Percentiles rank a stretch among this genome's conserved stretches.
These are phyloP conservation scores for Aspergillus hortae DNA, from an alignment of 2,329 filamentous ascomycete genomes.

Conservation along the genomic window DNA sequence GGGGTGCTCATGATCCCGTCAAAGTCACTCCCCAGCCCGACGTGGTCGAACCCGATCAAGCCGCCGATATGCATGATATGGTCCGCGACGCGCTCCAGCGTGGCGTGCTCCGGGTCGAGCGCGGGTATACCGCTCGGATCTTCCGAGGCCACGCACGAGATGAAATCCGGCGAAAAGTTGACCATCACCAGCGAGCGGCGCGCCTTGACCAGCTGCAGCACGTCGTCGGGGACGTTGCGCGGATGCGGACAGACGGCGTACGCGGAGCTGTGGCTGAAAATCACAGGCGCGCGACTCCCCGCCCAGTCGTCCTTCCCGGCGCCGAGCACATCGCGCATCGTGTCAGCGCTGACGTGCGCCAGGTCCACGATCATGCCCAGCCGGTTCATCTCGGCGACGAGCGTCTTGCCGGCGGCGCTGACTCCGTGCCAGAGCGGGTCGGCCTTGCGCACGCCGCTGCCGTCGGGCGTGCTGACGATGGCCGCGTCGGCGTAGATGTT, in stretches of 20 bases:
- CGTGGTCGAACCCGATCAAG: conserved; percentile 79
- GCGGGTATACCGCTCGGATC: conserved; percentile 64
- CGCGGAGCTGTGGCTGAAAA: conserved; percentile 85
- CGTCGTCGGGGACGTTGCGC: conserved; percentile 82
- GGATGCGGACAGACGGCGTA: conserved; percentile 80
- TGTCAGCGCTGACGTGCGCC: conserved; percentile 72
- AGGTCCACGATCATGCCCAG: conserved; percentile 93
- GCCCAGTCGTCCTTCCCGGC: conserved; percentile 58
- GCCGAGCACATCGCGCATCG: conserved; percentile 78
- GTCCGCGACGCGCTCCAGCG: conserved; percentile 70
- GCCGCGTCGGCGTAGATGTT: conserved; percentile 87
- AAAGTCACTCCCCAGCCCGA: conserved; percentile 86
- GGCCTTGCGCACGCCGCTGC: conserved; percentile 36
- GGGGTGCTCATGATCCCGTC: conserved; percentile 65
- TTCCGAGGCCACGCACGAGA: conserved; percentile 65
- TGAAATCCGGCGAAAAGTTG: conserved; percentile 80
- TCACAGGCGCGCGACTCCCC: conserved; percentile 75
- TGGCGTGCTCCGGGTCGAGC: conserved; percentile 64
- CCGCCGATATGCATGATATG: conserved; percentile 82
- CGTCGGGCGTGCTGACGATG: conserved; percentile 42
- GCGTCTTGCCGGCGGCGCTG: conserved; percentile 62
- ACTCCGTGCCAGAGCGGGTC: conserved; percentile 57
- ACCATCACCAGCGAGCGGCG: conserved; percentile 81
- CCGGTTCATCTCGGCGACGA: conserved; percentile 89
- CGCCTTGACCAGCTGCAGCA: conserved; percentile 71